Base-by-base conservation (phyloP, 768 basidiomycete species). In the Termitomyces titanicus region DNA sequence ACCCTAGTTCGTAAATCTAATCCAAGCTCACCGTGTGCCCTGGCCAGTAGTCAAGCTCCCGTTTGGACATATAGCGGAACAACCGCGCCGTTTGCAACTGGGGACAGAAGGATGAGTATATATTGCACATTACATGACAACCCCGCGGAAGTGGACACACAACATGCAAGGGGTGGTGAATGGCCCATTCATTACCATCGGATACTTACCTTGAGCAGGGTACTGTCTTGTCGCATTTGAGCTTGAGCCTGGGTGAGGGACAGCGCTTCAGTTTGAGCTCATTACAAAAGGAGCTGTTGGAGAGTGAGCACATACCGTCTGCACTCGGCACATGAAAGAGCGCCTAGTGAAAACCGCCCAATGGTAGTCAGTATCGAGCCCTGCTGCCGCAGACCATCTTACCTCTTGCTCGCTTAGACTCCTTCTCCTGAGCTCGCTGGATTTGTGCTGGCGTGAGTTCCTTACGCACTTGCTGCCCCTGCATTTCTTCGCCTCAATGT, bases 61-160 rank as follows among this genome's bases (percentile, higher is more conserved):
- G 61, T 89, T 89, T 3, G 87, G 88, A 69, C 89, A 91, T 51
- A 91, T 90, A 11, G 84, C 84, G 5, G 84, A 81, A 63, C 88
- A 90, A 27, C 88, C 88, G 61, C 88, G 74, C 39, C 88, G 81
- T 64, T 83, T 88, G 67, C 88, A 86, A 49, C 79, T 79, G 55
- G 31, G 33, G 43, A 37, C 20, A 33, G 43, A 55, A 55, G 44
- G 43, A 29, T 44, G 31, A 44, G 48, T 48, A 47, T 17, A 25
- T 44, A 24, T 13, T 8, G 45, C 12, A 22, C 34, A 49, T 33
- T 47, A 47, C 29, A 47, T 22, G 17, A 53, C 9, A 22, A 22
- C 4, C 13, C 29, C 34, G 18, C 34, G 37, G 48, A 39, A 38
- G 46, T 31, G 33, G 22, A 37, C n/a, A 33, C 38, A 1, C 22